Conservation (phyloP, 352 stramenopile genomes). For the Saprolegnia diclina region DNA sequence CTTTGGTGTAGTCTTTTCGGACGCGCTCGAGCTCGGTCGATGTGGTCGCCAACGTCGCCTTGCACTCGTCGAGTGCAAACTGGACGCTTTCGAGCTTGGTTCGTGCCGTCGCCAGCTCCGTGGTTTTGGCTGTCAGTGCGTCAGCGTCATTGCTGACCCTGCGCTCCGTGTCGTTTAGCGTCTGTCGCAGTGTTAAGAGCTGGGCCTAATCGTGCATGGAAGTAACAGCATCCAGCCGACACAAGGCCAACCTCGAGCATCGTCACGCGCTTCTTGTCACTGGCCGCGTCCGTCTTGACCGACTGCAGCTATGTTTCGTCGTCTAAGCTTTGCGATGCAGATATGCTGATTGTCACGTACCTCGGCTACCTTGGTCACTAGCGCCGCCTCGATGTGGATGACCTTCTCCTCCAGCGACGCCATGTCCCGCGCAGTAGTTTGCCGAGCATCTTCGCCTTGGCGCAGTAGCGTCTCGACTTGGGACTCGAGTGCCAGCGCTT, state of each 20-base stretch:
- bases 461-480: background rate
- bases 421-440: background rate
- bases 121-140: conserved; percentile 30
- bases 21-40: conserved; percentile 39
- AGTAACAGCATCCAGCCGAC: background rate
- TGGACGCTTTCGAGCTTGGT: conserved; percentile 34
- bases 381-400: background rate
- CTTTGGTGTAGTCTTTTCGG: conserved; percentile 45
- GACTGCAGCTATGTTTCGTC: background rate
- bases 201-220: conserved; percentile 20
- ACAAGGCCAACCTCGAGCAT: conserved; percentile 12
- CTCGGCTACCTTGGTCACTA: background rate
- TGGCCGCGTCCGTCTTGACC: background rate
- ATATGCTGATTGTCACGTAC: background rate
- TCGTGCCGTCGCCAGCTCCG: conserved; percentile 32
- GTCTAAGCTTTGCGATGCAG: background rate
- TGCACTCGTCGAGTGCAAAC: conserved; percentile 33
- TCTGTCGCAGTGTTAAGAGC: conserved; percentile 27
- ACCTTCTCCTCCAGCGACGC: background rate
- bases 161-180: conserved; percentile 33
- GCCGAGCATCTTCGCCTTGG: background rate
- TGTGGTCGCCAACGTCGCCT: conserved; percentile 36
- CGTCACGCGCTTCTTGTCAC: background rate
- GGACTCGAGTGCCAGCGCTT: background rate
- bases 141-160: conserved; percentile 26